Percentiles rank a stretch among this genome's conserved stretches.
Evolutionary conservation across 2,329 filamentous ascomycete genomes (phyloP).

Genomic region (Zelopaecilomyces penicillatus): DNA sequence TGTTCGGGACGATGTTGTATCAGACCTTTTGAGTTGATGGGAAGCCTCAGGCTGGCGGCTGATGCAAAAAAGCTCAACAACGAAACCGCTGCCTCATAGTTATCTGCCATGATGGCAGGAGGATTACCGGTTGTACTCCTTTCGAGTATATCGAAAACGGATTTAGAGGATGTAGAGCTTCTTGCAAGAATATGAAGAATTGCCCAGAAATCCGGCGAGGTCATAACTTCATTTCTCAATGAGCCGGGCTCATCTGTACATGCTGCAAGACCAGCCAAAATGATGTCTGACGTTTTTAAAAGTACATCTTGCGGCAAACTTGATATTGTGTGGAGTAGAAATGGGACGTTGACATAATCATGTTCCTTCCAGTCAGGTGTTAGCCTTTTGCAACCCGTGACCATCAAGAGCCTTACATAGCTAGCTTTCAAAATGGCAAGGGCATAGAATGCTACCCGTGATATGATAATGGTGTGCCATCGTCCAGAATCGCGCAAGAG

Average conservation of each 20-base stretch:
- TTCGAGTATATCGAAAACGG: constrained; percentile 83
- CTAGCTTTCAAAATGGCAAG: constrained; percentile 73
- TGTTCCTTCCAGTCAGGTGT: constrained; percentile 52
- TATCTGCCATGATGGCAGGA: constrained; percentile 83
- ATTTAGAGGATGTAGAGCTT: constrained; percentile 60
- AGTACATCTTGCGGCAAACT: constrained; percentile 73
- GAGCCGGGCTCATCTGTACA: constrained; percentile 73
- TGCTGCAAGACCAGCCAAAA: constrained; percentile 68
- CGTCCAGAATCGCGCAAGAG: constrained; percentile 71
- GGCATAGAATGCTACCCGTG: constrained; percentile 78
- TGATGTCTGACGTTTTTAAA: constrained; percentile 64
- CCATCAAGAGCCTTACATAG: constrained; percentile 53
- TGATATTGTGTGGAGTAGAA: constrained; percentile 85
- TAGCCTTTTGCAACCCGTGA: constrained; percentile 9
- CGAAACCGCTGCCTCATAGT: constrained; percentile 81
- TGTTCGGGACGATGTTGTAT: not conserved
- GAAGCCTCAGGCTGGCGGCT: constrained; percentile 63
- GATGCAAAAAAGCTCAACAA: constrained; percentile 86
- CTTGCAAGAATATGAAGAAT: constrained; percentile 69
- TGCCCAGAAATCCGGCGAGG: constrained; percentile 94
- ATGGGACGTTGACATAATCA: constrained; percentile 84
- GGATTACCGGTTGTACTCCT: constrained; percentile 65
- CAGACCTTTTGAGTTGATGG: too few relatives aligned
- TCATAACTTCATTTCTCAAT: constrained; percentile 85
- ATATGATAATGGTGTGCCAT: constrained; percentile 75